Base-by-base conservation (phyloP, 2,329 filamentous ascomycete species). In the Colletotrichum sp. region DNA sequence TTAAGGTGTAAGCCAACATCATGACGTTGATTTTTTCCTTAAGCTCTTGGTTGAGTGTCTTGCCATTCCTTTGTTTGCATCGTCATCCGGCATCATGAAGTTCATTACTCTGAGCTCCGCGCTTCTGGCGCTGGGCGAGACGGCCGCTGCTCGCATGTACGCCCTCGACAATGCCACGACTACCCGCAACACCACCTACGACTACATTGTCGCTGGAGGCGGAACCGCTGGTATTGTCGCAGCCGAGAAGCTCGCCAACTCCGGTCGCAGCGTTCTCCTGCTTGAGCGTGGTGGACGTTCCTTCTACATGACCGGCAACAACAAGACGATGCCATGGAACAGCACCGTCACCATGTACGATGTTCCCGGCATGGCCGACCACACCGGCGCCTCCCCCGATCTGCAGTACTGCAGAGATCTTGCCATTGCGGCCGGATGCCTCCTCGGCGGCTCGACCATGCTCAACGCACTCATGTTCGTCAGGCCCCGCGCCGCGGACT, bases 401-500 rank as follows among this genome's bases (percentile, higher is more conserved):
- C 66, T 70, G 24, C 76, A 68, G 28, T 79, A 79, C 62, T 83
- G 81, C 77, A 78, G 61, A 16, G 82, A 83, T 71, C 78, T 79
- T 9, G 78, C 80, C n/a, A 71, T 71, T 15, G 74, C 76, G 8
- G 81, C 81, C 10, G 81, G 80, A 9, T 83, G 82, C 67, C 77
- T 84, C 13, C 81, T 84, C n/a, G 82, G 82, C 52, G 82, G 82
- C 30, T 80, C 79, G 1, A 81, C 80, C 7, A 78, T 77, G 18
- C 75, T 83, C 70, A 81, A 81, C 73, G 79, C 78, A 8, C 75
- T 79, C 70, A 77, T 81, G 76, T 81, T 76, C 62, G 75, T 81
- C 48, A 75, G 73, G 62, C 80, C 78, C 26, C 76, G 69, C 24
- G 26, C 24, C 26, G 69, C 69, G 21, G 74, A 76, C 71, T 75